These are phyloP conservation scores for Physcia stellaris DNA, from an alignment of 495 filamentous ascomycete species.

Conservation along the genomic window DNA sequence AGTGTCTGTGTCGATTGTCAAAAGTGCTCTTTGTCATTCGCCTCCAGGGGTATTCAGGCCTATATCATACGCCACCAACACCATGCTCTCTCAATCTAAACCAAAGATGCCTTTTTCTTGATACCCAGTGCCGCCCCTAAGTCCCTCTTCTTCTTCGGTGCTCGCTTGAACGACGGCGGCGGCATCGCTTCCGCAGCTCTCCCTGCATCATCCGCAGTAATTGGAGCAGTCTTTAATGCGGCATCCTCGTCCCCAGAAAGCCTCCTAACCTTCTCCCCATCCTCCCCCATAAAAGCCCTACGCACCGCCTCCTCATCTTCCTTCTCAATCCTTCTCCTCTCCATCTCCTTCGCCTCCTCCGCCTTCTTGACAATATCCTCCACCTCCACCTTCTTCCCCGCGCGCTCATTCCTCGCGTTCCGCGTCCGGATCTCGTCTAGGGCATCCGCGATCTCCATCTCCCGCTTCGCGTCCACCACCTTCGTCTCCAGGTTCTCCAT, in stretches of 20 bases:
- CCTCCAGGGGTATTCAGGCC: slow-evolving; percentile 16
- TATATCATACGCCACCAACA: neutral
- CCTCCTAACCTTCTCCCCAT: slow-evolving; percentile 38
- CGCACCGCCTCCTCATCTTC: slow-evolving; percentile 81
- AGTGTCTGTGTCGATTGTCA: too few species aligned
- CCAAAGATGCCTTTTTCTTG: slow-evolving; percentile 65
- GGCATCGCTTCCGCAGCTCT: slow-evolving; percentile 21
- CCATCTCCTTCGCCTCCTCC: slow-evolving; percentile 37
- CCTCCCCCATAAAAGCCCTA: slow-evolving; percentile 57
- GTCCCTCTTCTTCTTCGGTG: slow-evolving; percentile 76
- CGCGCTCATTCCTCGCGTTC: slow-evolving; percentile 75
- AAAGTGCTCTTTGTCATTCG: too few species aligned
- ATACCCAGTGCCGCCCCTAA: slow-evolving; percentile 61
- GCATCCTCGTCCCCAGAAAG: slow-evolving; percentile 17
- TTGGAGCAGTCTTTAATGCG: slow-evolving; percentile 8
- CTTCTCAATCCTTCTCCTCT: slow-evolving; percentile 48
- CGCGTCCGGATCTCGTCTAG: slow-evolving; percentile 86
- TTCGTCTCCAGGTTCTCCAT: slow-evolving; percentile 74
- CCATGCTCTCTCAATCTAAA: too few species aligned
- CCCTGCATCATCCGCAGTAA: slow-evolving; percentile 17
- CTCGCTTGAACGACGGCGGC: slow-evolving; percentile 60
- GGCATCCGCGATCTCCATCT: slow-evolving; percentile 95
- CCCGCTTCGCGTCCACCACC: slow-evolving; percentile 82
- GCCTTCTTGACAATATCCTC: slow-evolving; percentile 26
- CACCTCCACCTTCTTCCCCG: slow-evolving; percentile 37